Evolutionary conservation across 345 rosid genomes (phyloP), one percentile per base, ranked within the genome.

Genomic region (Lagerstroemia speciosa): DNA sequence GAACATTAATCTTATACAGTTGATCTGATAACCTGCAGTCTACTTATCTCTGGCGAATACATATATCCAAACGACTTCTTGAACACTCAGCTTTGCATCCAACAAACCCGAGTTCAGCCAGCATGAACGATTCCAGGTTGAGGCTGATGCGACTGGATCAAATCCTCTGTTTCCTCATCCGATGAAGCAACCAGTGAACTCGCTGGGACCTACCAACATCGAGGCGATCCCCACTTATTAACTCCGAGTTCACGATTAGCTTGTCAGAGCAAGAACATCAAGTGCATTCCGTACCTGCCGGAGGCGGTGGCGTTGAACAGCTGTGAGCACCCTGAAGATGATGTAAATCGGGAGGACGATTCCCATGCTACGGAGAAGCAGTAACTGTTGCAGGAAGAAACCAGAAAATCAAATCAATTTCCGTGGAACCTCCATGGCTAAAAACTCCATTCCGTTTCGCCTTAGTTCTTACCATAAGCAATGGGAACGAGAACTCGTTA

Each of bases 301-400:
- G 57, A 40, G 73, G 34, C 80, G 77, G 40, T 72, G 80, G n/a
- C 83, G 86, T 69, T 72, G 85, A 52, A 87, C 65, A 36, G 83
- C 79, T 45, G 83, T 67, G 33, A 80, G 73, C 72, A 84, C 82
- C 81, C 74, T 82, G 48, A 80, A 46, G 7, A 90, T 82, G 43
- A 83, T 79, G 73, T 83, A 93, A 64, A 93, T 79, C 0, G 98
- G 98, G 72, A 93, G 79, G 74, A 90, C 58, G 61, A 93, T 82
- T 20, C 96, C 97, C 27, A 78, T 63, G 55, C 78, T 73, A 67
- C 92, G 77, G 6, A 93, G 79, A 74, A 87, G 76, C 70, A 89
- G 38, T 73, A 86, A 65, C 97, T 90, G 83, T 62, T 63, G 20
- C 68, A 45, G 1, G 71, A 69, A 76, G 45, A 63, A 61, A 12